Base-by-base conservation (phyloP, 129 eudicot genomes). In the Tagetes patula region DNA sequence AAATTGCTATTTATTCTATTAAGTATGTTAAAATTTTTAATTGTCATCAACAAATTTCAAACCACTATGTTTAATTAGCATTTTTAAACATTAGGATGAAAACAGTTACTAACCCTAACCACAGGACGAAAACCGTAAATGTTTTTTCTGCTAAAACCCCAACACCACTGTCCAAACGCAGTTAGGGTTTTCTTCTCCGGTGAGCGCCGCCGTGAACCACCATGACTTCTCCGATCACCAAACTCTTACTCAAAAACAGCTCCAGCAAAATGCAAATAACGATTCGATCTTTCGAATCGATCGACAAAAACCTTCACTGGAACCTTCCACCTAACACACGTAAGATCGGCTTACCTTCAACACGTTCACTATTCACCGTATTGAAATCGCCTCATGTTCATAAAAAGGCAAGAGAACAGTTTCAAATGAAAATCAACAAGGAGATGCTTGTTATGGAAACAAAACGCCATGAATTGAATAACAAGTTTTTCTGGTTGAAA, bases 341-440 rank as follows among this genome's bases (percentile, higher is more conserved):
- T 30, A 80, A 70, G 62, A 70, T 80, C 62, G 6, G 73, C 5
- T 46, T 80, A 12, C 84, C 84, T 34, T 45, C 80, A 30, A 69
- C 77, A 5, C 62, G 84, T 10, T 39, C 72, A 4, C 14, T 80
- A 11, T 80, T 59, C 77, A 80, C 84, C 6, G 77, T 80, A 46
- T 69, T 61, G 30, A 75, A 75, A 34, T 80, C 84, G n/a, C 84
- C 84, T 12, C 80, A 75, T 43, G 80, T 80, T 42, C 80, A 80
- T 70, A 80, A 80, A 42, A 80, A 80, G 62, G 80, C 84, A 7
- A 70, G 80, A 70, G 84, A 80, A 64, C 84, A 80, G 33, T 80
- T 80, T 37, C 63, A 79, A 6, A 38, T 83, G 81, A 71, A 55
- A 42, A 62, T 74, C 63, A 77, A 77, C 68, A 82, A 64, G 59